Conservation (phyloP, 495 filamentous ascomycete species). For the Hapsidospora chrysogenum region DNA sequence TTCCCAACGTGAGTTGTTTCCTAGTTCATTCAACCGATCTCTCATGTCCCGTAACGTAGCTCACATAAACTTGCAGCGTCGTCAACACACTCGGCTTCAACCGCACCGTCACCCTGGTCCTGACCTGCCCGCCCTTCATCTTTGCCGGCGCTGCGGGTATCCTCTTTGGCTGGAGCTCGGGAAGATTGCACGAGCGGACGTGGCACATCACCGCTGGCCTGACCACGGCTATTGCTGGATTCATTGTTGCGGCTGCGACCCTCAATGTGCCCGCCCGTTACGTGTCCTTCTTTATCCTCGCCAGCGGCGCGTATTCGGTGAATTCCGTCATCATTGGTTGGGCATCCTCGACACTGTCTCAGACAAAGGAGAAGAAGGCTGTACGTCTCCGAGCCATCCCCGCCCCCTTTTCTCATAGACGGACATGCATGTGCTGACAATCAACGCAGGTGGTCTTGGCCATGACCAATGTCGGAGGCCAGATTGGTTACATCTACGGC, state of each 20-base stretch:
- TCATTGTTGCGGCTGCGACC: conserved; percentile 19
- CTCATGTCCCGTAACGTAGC: too few species aligned
- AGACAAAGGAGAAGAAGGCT: conserved; percentile 26
- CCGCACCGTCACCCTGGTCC: conserved; percentile 22
- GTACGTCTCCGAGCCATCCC: too few species aligned
- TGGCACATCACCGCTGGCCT: conserved; percentile 28
- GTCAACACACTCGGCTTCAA: conserved; percentile 24
- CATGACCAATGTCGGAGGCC: too few species aligned
- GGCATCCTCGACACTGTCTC: conserved; percentile 18
- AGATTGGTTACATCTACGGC: too few species aligned
- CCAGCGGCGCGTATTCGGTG: conserved; percentile 22
- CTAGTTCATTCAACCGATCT: too few species aligned
- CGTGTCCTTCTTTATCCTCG: conserved; percentile 22
- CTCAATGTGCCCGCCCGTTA: conserved; percentile 24
- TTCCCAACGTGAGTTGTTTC: too few species aligned
- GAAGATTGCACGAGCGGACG: conserved; percentile 26
- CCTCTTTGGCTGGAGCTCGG: conserved; percentile 19
- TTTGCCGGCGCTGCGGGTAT: conserved; percentile 20
- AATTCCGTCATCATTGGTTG: conserved; percentile 26
- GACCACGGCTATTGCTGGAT: conserved; percentile 23
- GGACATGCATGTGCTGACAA: too few species aligned
- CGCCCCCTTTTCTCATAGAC: too few species aligned
- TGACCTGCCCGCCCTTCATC: conserved; percentile 30
- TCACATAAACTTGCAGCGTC: too few species aligned
- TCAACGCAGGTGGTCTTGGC: too few species aligned